Conservation (phyloP, 805 yeast genomes). For the Yarrowia osloensis region DNA sequence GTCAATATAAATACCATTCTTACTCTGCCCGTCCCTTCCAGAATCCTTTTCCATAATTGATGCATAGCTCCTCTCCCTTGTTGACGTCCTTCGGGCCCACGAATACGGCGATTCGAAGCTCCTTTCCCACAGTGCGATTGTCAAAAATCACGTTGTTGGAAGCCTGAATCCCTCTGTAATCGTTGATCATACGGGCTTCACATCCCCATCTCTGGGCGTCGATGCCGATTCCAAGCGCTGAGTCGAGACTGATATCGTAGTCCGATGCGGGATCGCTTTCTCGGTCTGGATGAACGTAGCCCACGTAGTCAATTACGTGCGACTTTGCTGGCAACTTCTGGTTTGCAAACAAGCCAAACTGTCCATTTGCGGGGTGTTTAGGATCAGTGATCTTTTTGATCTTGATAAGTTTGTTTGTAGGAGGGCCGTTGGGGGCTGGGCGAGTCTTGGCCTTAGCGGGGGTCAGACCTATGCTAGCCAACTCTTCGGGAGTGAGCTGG, state of each 20-base stretch:
- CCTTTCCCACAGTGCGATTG: constrained; percentile 31
- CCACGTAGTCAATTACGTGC: constrained; percentile 36
- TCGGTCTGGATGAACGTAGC: constrained; percentile 34
- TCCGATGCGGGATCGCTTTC: constrained; percentile 35
- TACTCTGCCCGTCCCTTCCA: constrained; percentile 33
- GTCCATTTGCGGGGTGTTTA: constrained; percentile 36
- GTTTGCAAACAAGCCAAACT: constrained; percentile 36
- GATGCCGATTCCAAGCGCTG: constrained; percentile 33
- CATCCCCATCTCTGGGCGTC: constrained; percentile 35
- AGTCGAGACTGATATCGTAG: constrained; percentile 35
- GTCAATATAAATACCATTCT: too few species aligned
- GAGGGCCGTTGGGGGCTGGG: constrained; percentile 13
- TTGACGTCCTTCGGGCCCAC: constrained; percentile 33
- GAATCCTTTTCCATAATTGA: constrained; percentile 38
- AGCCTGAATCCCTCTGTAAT: constrained; percentile 35
- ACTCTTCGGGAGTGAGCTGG: constrained; percentile 31
- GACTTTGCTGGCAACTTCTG: constrained; percentile 33
- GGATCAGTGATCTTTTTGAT: constrained; percentile 34
- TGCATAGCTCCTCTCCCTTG: constrained; percentile 35
- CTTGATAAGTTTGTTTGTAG: constrained; percentile 31
- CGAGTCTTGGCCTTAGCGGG: constrained; percentile 3
- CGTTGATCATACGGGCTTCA: constrained; percentile 38
- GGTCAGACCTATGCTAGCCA: constrained; percentile 30
- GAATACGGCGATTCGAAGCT: constrained; percentile 35
- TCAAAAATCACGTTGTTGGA: constrained; percentile 36